These are phyloP conservation scores for Dinochytrium kinnereticum DNA, from an alignment of 371 early-diverging fungal species.

Conservation along the genomic window DNA sequence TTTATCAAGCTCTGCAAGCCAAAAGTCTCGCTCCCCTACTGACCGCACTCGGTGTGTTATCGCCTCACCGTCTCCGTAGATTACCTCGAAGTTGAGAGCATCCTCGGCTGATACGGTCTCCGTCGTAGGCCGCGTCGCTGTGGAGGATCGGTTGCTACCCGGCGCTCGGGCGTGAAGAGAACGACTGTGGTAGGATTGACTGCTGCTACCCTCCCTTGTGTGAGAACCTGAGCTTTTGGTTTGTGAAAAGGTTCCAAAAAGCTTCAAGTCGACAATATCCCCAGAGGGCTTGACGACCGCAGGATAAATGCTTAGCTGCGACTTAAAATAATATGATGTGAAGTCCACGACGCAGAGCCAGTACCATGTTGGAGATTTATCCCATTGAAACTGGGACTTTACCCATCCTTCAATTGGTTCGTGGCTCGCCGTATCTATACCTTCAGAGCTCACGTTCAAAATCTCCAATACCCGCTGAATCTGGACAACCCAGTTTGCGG, in stretches of 20 bases:
- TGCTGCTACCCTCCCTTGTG: background rate
- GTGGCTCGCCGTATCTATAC: constrained; percentile 3
- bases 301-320: background rate
- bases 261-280: background rate
- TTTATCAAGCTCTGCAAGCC: constrained; percentile 11
- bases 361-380: background rate
- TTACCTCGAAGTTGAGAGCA: background rate
- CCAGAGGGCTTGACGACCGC: background rate
- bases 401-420: constrained; percentile 33
- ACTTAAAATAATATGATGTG: background rate
- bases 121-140: background rate
- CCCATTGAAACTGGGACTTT: background rate
- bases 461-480: constrained; percentile 19
- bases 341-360: background rate
- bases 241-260: background rate
- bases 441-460: background rate
- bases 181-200: background rate
- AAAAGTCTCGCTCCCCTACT: background rate
- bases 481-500: constrained; percentile 38
- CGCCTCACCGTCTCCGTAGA: background rate
- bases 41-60: background rate
- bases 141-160: background rate
- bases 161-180: background rate
- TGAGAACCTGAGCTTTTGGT: background rate
- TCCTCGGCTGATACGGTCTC: background rate